Conservation (phyloP, 495 filamentous ascomycete genomes). For the Entonaema liquescens region DNA sequence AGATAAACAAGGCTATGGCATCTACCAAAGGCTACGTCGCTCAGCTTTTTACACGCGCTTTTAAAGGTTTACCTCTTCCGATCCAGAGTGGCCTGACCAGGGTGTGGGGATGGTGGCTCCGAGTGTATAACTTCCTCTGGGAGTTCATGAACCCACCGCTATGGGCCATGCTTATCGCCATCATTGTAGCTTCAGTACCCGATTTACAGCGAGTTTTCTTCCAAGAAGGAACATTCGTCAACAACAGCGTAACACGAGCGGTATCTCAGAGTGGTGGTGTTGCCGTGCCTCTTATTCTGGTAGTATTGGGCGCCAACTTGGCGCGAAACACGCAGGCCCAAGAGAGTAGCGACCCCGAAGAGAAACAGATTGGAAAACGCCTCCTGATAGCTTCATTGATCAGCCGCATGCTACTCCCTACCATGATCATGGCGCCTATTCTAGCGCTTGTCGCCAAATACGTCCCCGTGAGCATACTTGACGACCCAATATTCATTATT, state of each 20-base stretch:
- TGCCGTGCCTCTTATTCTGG: conserved; percentile 92
- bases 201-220: conserved; percentile 86
- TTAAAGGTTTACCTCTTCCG: conserved; percentile 62
- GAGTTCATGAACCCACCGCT: conserved; percentile 98
- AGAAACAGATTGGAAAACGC: conserved; percentile 71
- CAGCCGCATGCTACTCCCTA: conserved; percentile 91
- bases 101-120: conserved; percentile 51
- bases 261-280: conserved; percentile 86
- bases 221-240: conserved; percentile 84
- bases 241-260: conserved; percentile 91
- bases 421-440: conserved; percentile 91
- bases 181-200: conserved; percentile 91
- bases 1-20: conserved; percentile 44
- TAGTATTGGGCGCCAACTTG: conserved; percentile 95
- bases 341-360: conserved; percentile 68
- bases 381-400: conserved; percentile 86
- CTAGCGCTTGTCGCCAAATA: conserved; percentile 91
- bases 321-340: conserved; percentile 75
- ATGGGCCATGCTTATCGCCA: conserved; percentile 92
- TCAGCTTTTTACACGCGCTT: conserved; percentile 33
- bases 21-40: conserved; percentile 47
- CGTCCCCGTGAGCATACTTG: conserved; percentile 90
- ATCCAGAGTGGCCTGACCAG: conserved; percentile 63
- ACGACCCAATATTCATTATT: conserved; percentile 97
- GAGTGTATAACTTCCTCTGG: conserved; percentile 74